phyloP scores from a whole-genome alignment of 2,329 filamentous ascomycete genomes.

The Alternaria atra region DNA sequence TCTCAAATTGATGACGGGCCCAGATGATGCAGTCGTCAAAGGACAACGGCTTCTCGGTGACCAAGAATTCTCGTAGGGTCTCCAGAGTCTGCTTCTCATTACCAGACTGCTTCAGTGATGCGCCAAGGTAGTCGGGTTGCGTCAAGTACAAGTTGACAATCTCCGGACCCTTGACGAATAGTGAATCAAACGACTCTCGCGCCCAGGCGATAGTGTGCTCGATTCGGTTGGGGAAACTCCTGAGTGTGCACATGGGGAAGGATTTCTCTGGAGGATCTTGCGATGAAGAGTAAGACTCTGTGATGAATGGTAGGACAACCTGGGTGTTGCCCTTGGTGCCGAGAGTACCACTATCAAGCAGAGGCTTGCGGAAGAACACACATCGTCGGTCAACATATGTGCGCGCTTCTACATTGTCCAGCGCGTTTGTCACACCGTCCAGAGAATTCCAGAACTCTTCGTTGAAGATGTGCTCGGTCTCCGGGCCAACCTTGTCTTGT shows the following conservation, averaged over 20 bases:
- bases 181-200: constrained; percentile 92
- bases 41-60: constrained; percentile 87
- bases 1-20: constrained; percentile 93
- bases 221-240: constrained; percentile 97
- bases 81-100: constrained; percentile 95
- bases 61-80: constrained; percentile 87
- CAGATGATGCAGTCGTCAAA: constrained; percentile 98
- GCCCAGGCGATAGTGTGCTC: constrained; percentile 99
- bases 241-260: constrained; percentile 97
- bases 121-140: constrained; percentile 88
- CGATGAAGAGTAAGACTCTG: constrained; percentile 96
- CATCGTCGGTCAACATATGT: constrained; percentile 96
- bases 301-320: constrained; percentile 87
- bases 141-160: constrained; percentile 93
- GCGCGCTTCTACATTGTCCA: constrained; percentile 96
- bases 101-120: constrained; percentile 87
- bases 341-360: constrained; percentile 96
- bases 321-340: constrained; percentile 99
- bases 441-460: constrained; percentile 88
- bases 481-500: constrained; percentile 87
- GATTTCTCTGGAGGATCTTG: constrained; percentile 98
- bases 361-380: constrained; percentile 96
- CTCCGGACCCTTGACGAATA: constrained; percentile 92
- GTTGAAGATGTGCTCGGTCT: constrained; percentile 94
- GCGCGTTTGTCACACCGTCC: constrained; percentile 93